Percentiles rank a stretch among this genome's conserved stretches.
phyloP scores from a whole-genome alignment of 805 yeast species.

The Candida hungchunana region DNA sequence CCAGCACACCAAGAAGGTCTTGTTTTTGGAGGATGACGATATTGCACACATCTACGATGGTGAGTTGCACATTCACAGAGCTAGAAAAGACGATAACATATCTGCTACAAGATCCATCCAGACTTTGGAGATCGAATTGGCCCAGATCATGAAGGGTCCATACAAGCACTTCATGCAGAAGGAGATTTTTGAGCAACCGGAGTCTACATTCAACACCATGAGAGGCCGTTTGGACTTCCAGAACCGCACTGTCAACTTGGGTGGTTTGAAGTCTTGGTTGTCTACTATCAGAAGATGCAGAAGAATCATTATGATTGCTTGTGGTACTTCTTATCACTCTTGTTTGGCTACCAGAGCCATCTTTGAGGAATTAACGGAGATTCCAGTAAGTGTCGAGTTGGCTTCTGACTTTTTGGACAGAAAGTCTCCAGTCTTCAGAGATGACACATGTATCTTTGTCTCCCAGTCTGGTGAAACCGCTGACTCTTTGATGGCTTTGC shows the following conservation, averaged over 20 bases:
- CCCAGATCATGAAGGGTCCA: constrained; percentile 97
- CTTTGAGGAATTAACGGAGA: constrained; percentile 93
- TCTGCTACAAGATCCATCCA: constrained; percentile 95
- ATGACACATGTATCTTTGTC: constrained; percentile 94
- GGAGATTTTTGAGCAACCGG: constrained; percentile 98
- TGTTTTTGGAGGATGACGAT: constrained; percentile 96
- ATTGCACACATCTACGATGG: constrained; percentile 98
- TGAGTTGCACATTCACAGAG: constrained; percentile 97
- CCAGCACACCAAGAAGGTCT: constrained; percentile 94
- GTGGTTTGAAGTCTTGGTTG: constrained; percentile 83
- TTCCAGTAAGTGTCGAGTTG: constrained; percentile 87
- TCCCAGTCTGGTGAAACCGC: constrained; percentile 99
- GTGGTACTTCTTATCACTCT: constrained; percentile 99
- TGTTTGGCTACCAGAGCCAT: constrained; percentile 96
- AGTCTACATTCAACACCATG: constrained; percentile 97
- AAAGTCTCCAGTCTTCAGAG: constrained; percentile 95
- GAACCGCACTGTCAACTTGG: constrained; percentile 69
- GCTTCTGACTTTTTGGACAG: constrained; percentile 96
- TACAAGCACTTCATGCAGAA: constrained; percentile 97
- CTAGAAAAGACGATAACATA: constrained; percentile 79
- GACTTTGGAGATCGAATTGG: constrained; percentile 93
- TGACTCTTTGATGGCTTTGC: constrained; percentile 91
- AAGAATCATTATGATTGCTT: constrained; percentile 96
- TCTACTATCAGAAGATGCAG: constrained; percentile 91
- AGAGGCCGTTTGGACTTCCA: constrained; percentile 97